Percentiles rank a stretch among this genome's conserved stretches.
These are phyloP conservation scores for Colletotrichum sp. DNA, from an alignment of 2,329 filamentous ascomycete species.

Conservation along the genomic window DNA sequence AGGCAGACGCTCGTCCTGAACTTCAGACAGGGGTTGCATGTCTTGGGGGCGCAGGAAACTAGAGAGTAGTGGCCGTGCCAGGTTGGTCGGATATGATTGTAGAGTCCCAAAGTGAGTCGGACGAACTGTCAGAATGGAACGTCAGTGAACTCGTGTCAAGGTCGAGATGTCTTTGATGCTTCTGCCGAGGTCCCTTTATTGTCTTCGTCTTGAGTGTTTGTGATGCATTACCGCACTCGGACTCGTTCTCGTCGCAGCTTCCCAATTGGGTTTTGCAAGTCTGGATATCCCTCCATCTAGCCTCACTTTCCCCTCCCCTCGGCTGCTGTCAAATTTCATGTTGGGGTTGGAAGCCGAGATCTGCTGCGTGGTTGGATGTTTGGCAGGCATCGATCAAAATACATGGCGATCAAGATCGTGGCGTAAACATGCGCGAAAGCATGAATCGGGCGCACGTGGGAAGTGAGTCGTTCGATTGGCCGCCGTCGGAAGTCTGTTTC, in stretches of 20 bases:
- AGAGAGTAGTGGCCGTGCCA: neutral
- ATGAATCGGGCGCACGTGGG: neutral
- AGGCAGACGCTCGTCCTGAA: neutral
- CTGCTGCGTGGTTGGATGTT: neutral
- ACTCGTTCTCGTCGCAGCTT: slow-evolving; percentile 15
- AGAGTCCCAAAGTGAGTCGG: neutral
- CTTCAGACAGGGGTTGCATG: slow-evolving; percentile 13
- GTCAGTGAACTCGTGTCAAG: neutral
- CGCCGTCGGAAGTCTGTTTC: slow-evolving; percentile 16
- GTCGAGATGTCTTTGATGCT: neutral
- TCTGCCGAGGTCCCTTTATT: slow-evolving; percentile 4
- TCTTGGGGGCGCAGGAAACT: neutral
- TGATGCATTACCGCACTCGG: slow-evolving; percentile 8
- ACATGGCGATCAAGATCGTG: neutral
- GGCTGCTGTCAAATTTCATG: neutral
- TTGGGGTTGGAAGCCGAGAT: neutral
- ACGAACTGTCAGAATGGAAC: slow-evolving; percentile 14
- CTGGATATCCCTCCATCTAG: neutral
- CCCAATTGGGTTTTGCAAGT: neutral
- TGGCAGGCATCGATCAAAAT: neutral
- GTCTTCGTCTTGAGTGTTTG: neutral
- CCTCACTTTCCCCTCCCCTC: neutral
- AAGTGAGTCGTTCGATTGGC: slow-evolving; percentile 1
- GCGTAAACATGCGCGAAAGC: neutral
- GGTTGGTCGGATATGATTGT: neutral